Evolutionary conservation across 805 yeast species (phyloP).

Genomic region (Nakazawaea laoshanensis): DNA sequence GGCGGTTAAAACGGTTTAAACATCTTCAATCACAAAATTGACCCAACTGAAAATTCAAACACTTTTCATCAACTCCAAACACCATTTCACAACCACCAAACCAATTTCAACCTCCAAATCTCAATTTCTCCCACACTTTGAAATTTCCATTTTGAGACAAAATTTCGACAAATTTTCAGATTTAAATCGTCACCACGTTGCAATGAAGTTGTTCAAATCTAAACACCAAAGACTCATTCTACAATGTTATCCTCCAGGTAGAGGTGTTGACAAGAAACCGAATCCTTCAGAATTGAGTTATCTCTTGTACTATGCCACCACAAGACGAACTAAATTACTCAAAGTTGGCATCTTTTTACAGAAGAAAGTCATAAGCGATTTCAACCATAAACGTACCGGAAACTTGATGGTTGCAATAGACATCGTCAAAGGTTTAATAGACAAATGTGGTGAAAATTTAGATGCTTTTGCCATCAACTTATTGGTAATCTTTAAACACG

Average conservation of each 20-base stretch:
- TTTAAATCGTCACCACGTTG: too few species aligned
- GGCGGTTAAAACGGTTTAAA: too few species aligned
- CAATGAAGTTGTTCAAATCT: constrained; percentile 40
- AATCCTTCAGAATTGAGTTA: constrained; percentile 88
- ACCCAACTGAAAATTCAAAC: too few species aligned
- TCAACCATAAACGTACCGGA: constrained; percentile 56
- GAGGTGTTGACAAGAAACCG: constrained; percentile 80
- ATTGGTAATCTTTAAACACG: constrained; percentile 45
- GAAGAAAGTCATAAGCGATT: constrained; percentile 53
- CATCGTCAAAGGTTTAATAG: constrained; percentile 61
- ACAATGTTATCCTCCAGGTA: constrained; percentile 91
- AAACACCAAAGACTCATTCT: constrained; percentile 86
- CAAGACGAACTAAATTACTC: constrained; percentile 80
- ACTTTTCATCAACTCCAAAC: too few species aligned
- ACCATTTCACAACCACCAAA: too few species aligned
- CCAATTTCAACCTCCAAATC: too few species aligned
- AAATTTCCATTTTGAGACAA: too few species aligned
- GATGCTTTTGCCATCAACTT: constrained; percentile 72
- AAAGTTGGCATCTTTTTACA: constrained; percentile 71
- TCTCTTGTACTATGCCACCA: constrained; percentile 80
- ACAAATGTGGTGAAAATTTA: constrained; percentile 72
- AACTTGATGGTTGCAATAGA: constrained; percentile 77
- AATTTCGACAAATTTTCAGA: too few species aligned
- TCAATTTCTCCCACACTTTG: too few species aligned
- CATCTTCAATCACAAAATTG: too few species aligned